Evolutionary conservation across 805 yeast species (phyloP).

Genomic region (Monosporozyma unispora): DNA sequence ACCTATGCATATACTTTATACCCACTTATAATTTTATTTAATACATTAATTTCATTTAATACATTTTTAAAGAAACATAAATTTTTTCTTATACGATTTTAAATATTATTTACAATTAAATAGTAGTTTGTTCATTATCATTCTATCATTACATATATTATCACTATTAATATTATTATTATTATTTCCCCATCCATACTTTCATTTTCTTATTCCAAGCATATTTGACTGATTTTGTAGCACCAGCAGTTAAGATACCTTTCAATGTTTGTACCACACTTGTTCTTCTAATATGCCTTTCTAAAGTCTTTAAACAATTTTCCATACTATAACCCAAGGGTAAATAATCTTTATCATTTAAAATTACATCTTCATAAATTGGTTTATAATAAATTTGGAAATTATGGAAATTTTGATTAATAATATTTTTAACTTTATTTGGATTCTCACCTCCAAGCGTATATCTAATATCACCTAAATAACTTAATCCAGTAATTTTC

Average conservation of each 20-base stretch:
- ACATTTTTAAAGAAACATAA: neutral
- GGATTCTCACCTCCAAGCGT: slow-evolving; percentile 87
- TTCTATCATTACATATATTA: too few relatives aligned
- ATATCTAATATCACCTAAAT: slow-evolving; percentile 86
- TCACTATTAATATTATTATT: neutral
- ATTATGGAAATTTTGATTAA: slow-evolving; percentile 57
- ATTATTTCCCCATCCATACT: slow-evolving; percentile 19
- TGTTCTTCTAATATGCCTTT: slow-evolving; percentile 54
- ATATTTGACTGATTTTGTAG: slow-evolving; percentile 58
- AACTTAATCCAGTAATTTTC: slow-evolving; percentile 71
- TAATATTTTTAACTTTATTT: slow-evolving; percentile 77
- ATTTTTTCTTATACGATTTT: too few relatives aligned
- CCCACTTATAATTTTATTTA: neutral
- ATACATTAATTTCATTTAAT: neutral
- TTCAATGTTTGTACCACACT: slow-evolving; percentile 69
- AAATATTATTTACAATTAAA: neutral
- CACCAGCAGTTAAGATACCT: slow-evolving; percentile 84
- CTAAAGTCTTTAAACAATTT: slow-evolving; percentile 32
- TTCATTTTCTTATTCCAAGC: slow-evolving; percentile 60
- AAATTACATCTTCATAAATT: slow-evolving; percentile 31
- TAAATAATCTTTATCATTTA: slow-evolving; percentile 27
- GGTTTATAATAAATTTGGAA: slow-evolving; percentile 75
- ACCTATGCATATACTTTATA: slow-evolving; percentile 1
- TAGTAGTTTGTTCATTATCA: neutral
- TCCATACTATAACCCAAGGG: slow-evolving; percentile 35